These are phyloP conservation scores for Dacryopinax primogenitus DNA, from an alignment of 768 basidiomycete species.

Conservation along the genomic window DNA sequence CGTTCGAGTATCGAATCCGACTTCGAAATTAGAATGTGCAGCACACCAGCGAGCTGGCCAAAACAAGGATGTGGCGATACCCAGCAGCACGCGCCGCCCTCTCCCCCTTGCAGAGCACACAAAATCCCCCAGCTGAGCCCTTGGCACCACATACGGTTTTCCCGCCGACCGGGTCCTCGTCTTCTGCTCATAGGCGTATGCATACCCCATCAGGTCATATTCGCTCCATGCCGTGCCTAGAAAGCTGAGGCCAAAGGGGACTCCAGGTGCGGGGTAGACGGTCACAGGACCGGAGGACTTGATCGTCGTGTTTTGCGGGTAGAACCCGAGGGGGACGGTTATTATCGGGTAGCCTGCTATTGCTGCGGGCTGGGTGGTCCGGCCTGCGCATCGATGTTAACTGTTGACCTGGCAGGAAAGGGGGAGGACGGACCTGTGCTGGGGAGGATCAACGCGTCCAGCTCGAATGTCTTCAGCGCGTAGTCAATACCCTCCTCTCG, in stretches of 20 bases:
- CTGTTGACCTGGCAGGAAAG: background rate
- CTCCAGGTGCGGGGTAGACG: constrained; percentile 41
- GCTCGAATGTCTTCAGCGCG: constrained; percentile 23
- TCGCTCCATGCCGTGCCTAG: constrained; percentile 51
- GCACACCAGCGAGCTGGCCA: background rate
- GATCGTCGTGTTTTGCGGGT: constrained; percentile 34
- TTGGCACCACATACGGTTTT: constrained; percentile 38
- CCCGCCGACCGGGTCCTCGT: constrained; percentile 40
- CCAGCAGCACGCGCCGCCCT: background rate
- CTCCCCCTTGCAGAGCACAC: constrained; percentile 10
- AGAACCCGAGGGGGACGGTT: constrained; percentile 36
- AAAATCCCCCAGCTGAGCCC: constrained; percentile 36
- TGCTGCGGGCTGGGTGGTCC: constrained; percentile 31
- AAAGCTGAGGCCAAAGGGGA: constrained; percentile 52
- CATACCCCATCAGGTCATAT: constrained; percentile 43
- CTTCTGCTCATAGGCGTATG: constrained; percentile 52
- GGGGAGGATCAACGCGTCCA: constrained; percentile 28
- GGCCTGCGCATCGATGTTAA: constrained; percentile 16
- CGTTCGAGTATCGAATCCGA: too few relatives aligned
- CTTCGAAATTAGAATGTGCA: background rate
- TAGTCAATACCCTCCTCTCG: constrained; percentile 28
- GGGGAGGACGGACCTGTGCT: constrained; percentile 23
- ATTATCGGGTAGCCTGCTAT: constrained; percentile 56
- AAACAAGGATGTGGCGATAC: background rate
- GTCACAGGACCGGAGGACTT: constrained; percentile 30